Conservation (phyloP, 495 filamentous ascomycete genomes). For the Penicillium crystallinum region DNA sequence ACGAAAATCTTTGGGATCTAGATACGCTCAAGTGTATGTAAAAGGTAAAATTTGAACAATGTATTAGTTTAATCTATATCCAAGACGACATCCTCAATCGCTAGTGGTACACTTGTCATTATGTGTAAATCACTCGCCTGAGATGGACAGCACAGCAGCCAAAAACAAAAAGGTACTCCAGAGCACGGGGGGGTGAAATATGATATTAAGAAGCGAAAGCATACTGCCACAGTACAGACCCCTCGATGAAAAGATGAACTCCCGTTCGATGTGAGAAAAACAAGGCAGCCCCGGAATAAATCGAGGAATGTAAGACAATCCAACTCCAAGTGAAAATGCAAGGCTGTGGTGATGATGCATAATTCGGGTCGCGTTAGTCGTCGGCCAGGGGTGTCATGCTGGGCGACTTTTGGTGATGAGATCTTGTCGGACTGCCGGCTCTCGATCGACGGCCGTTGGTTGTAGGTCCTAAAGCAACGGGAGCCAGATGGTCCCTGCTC, state of each 20-base stretch:
- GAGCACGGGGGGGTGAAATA: slow-evolving; percentile 22
- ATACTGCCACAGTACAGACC: slow-evolving; percentile 1
- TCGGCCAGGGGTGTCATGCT: slow-evolving; percentile 36
- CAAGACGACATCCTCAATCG: slow-evolving; percentile 11
- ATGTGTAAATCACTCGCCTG: slow-evolving; percentile 22
- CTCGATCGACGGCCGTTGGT: slow-evolving; percentile 43
- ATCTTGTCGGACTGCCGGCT: slow-evolving; percentile 41
- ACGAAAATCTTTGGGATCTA: too few species aligned
- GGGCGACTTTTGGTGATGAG: slow-evolving; percentile 39
- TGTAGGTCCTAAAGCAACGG: slow-evolving; percentile 38
- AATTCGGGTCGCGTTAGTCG: slow-evolving; percentile 32
- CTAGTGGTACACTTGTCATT: slow-evolving; percentile 24
- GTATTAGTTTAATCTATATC: slow-evolving; percentile 30
- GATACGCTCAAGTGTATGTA: too few species aligned
- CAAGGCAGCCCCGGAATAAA: background rate
- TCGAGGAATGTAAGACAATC: slow-evolving; percentile 1
- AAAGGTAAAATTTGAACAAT: slow-evolving; percentile 3
- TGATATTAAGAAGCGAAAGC: slow-evolving; percentile 24
- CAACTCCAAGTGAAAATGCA: slow-evolving; percentile 23
- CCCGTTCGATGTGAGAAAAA: background rate
- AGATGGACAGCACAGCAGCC: slow-evolving; percentile 15
- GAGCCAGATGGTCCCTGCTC: slow-evolving; percentile 65
- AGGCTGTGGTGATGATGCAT: slow-evolving; percentile 15
- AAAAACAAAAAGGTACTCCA: slow-evolving; percentile 24
- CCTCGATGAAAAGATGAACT: slow-evolving; percentile 1